Percentiles rank a stretch among this genome's conserved stretches.
phyloP scores from a whole-genome alignment of 163 green algal genomes.

The Smithsoniella earleae region DNA sequence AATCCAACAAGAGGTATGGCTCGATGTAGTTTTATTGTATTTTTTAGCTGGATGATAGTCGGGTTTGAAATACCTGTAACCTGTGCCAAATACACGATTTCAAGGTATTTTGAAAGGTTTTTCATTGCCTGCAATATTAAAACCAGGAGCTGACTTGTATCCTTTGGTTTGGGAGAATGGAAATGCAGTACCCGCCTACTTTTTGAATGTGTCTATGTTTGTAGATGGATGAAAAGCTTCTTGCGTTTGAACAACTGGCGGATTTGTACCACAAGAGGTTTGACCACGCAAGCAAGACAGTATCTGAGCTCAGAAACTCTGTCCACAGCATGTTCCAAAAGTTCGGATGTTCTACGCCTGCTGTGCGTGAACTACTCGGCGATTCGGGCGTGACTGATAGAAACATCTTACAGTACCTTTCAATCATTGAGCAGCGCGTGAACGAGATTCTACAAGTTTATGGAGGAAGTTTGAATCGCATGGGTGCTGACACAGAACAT shows the following conservation, averaged over 20 bases:
- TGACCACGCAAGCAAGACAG: conserved; percentile 43
- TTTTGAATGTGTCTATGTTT: too few species aligned
- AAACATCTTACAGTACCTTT: conserved; percentile 77
- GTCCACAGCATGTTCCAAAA: conserved; percentile 46
- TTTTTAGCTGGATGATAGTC: too few species aligned
- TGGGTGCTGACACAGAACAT: neutral
- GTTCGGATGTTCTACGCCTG: conserved; percentile 63
- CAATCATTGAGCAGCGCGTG: conserved; percentile 76
- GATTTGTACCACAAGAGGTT: conserved; percentile 54
- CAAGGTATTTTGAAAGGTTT: too few species aligned
- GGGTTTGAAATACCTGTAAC: too few species aligned
- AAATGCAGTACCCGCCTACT: too few species aligned
- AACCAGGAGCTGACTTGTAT: too few species aligned
- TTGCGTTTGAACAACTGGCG: conserved; percentile 45
- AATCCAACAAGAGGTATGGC: conserved; percentile 30
- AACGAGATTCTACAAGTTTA: conserved; percentile 70
- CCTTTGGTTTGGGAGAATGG: too few species aligned
- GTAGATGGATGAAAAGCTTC: conserved; percentile 47
- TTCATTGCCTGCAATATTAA: too few species aligned
- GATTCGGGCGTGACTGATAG: conserved; percentile 54
- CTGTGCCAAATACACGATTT: too few species aligned
- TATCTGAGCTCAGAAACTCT: conserved; percentile 44
- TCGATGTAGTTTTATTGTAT: too few species aligned
- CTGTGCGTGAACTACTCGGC: conserved; percentile 59
- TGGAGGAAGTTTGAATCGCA: conserved; percentile 8